A percentile compares a stretch with the other conserved stretches of the same genome.
Evolutionary conservation across 2,329 filamentous ascomycete genomes (phyloP).

Genomic region (Fusarium sp.): DNA sequence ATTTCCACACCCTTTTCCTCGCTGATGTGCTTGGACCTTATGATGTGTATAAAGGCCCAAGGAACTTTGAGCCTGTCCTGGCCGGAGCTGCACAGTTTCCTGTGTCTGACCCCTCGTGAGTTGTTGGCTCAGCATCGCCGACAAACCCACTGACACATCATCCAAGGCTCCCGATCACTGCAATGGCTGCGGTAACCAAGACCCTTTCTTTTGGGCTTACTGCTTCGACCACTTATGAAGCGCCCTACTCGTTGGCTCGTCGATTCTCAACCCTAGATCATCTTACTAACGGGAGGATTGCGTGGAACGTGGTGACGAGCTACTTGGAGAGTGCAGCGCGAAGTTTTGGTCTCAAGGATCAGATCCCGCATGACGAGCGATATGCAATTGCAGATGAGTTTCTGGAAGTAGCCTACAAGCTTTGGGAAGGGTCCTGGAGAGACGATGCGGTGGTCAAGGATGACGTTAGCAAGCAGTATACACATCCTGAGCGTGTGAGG

Average conservation of each 20-base stretch:
- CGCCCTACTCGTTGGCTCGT: neutral
- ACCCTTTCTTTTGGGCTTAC: neutral
- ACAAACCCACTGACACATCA: neutral
- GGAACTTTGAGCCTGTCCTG: neutral
- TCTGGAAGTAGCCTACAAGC: neutral
- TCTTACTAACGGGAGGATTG: neutral
- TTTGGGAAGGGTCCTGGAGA: neutral
- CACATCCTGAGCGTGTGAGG: neutral
- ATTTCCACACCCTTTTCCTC: neutral
- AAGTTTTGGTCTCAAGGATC: neutral
- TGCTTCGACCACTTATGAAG: neutral
- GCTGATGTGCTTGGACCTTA: neutral
- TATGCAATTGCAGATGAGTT: neutral
- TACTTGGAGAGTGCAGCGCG: neutral
- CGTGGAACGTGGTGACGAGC: neutral
- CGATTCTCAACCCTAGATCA: neutral
- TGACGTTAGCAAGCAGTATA: neutral
- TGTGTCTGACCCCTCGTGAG: neutral
- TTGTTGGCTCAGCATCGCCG: neutral
- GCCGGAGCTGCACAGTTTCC: neutral
- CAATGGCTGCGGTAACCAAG: neutral
- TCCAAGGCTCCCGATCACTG: neutral
- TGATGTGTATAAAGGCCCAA: neutral
- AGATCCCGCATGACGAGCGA: neutral
- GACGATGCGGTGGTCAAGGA: neutral